These are phyloP conservation scores for Pestalotiopsis sp. DNA, from an alignment of 2,329 filamentous ascomycete genomes.

Conservation along the genomic window DNA sequence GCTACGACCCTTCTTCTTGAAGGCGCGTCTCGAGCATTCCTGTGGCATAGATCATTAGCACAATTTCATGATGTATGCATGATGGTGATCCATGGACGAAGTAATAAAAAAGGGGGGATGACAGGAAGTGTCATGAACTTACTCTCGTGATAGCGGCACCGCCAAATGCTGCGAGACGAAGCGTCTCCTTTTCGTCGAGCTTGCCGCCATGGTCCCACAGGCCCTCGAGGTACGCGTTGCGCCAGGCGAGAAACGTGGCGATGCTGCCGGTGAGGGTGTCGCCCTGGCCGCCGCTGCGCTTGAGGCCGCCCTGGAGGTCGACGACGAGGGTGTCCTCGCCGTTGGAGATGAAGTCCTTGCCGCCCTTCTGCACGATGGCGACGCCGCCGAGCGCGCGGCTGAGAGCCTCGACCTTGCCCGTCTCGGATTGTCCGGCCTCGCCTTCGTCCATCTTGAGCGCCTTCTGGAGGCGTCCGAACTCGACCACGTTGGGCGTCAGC, in stretches of 20 bases:
- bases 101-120: not conserved
- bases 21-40: constrained; percentile 86
- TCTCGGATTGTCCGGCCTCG: constrained; percentile 36
- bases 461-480: constrained; percentile 82
- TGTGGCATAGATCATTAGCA: constrained; percentile 24
- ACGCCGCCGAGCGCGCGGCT: constrained; percentile 80
- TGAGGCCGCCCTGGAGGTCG: constrained; percentile 78
- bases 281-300: constrained; percentile 91
- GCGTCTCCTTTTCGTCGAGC: constrained; percentile 56
- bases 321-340: constrained; percentile 73
- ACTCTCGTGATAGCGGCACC: constrained; percentile 85
- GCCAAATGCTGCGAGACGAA: constrained; percentile 81
- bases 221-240: constrained; percentile 80
- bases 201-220: constrained; percentile 69
- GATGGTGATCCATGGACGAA: not conserved
- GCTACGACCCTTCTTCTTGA: constrained; percentile 79
- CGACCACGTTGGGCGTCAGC: constrained; percentile 91
- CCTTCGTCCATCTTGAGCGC: constrained; percentile 58
- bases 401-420: constrained; percentile 60
- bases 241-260: constrained; percentile 86
- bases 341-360: constrained; percentile 79
- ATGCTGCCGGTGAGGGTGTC: constrained; percentile 91
- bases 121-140: constrained; percentile 28
- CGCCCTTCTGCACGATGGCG: constrained; percentile 88
- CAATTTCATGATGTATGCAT: not conserved